Conservation (phyloP, 2,329 filamentous ascomycete genomes). For the Hortaea werneckii region DNA sequence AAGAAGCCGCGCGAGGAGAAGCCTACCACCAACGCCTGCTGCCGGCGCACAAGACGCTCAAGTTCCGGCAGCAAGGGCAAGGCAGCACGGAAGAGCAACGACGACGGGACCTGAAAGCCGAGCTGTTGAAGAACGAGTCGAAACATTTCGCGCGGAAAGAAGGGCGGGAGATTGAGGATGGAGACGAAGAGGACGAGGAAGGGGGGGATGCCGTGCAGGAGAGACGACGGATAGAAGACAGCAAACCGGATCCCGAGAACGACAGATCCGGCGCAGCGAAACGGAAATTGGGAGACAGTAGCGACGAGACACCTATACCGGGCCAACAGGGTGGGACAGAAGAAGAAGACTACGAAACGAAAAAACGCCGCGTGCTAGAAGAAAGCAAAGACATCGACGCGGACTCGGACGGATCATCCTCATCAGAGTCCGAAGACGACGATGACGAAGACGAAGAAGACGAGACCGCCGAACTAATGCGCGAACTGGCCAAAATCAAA, state of each 20-base stretch:
- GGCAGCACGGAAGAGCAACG: conserved; percentile 65
- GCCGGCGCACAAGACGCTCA: conserved; percentile 86
- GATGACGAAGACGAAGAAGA: conserved; percentile 64
- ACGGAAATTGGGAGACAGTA: conserved; percentile 47
- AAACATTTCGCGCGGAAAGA: conserved; percentile 79
- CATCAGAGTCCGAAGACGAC: conserved; percentile 11
- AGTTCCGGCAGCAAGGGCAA: conserved; percentile 81
- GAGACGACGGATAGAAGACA: conserved; percentile 38
- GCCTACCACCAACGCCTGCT: conserved; percentile 95
- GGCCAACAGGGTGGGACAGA: conserved; percentile 40
- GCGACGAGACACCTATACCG: conserved; percentile 23
- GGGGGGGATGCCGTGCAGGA: conserved; percentile 6
- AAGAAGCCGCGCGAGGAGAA: conserved; percentile 85
- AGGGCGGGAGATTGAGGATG: conserved; percentile 42
- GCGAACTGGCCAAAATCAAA: conserved; percentile 90
- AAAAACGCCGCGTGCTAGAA: conserved; percentile 75
- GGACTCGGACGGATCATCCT: conserved; percentile 48
- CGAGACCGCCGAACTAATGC: conserved; percentile 77
- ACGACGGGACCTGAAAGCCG: conserved; percentile 72
- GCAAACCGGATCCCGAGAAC: conserved; percentile 27
- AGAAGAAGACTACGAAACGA: conserved; percentile 59
- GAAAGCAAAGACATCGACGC: conserved; percentile 79
- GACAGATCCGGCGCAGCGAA: conserved; percentile 41
- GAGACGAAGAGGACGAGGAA: conserved; percentile 9
- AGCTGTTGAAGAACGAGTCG: conserved; percentile 81